Base-by-base conservation (phyloP, 2,329 filamentous ascomycete genomes). In the Colletotrichum incanum region DNA sequence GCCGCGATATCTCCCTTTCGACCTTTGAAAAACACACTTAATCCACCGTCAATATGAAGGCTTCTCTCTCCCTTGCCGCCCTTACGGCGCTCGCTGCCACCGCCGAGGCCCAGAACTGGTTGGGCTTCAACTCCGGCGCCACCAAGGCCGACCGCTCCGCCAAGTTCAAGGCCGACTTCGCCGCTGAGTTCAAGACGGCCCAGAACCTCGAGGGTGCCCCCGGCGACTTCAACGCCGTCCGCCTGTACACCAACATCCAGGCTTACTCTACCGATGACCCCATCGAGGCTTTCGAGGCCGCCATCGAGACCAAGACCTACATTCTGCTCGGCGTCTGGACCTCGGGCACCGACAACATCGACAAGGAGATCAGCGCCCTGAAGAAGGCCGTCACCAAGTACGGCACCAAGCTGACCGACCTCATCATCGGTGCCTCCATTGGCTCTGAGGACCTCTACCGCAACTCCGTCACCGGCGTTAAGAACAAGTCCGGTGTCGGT, bases 241-340 rank as follows among this genome's bases (percentile, higher is more conserved):
- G 91, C 64, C 84, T 92, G 41, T 93, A 93, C 86, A 93, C 92
- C 79, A 91, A 89, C 85, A 89, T 92, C 79, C 88, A 90, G 81
- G 87, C 87, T 78, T 84, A 89, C 82, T 85, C 92, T 78, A 88
- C 93, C 85, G 88, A 89, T 76, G 93, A 96, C 82, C 95, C 94
- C 64, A 86, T 97, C 79, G 86, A 94, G 85, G 95, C 95, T 52
- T 90, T 96, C 83, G 93, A 94, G 83, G 91, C 91, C 45, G 91
- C 91, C 76, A 84, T 92, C 56, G 83, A 86, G 71, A 90, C 89
- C 73, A 84, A 90, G 54, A 90, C 89, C 23, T 82, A 87, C 74
- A 82, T 93, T 55, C 88, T 93, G 45, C 89, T 92, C 63, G 91
- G 91, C 74, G 83, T 93, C 77, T 93, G 91, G 91, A 81, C 87